Base-by-base conservation (phyloP, 768 basidiomycete species). In the Leucocoprinus sp. region DNA sequence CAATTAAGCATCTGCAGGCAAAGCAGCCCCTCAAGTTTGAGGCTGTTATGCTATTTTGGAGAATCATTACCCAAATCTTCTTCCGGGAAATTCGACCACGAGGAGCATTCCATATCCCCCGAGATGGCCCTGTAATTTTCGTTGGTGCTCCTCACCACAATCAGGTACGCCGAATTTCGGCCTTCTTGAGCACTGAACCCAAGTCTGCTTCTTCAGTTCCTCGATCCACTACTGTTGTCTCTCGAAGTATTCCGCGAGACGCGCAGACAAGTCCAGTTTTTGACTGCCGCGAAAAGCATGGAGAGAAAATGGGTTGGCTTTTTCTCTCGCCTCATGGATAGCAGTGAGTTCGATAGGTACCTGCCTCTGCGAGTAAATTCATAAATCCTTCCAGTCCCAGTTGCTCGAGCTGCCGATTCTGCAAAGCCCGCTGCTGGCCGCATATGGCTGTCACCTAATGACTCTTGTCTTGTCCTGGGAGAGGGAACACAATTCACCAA, bases 41-140 rank as follows among this genome's bases (percentile, higher is more conserved):
- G 58, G 69, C 78, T 21, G 80, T 80, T 31, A 78, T 95, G 62
- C 60, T 86, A 37, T 90, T 95, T 65, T 95, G 88, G 89, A 69
- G 84, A 47, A 69, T 75, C 2, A 75, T 95, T 47, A 90, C 87
- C 52, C 87, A 87, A 65, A 82, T 98, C 54, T 98, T 98, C 74
- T 98, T 98, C 70, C 73, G 95, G 54, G 95, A 98, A 67, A 83
- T 97, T 56, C 76, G 95, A 48, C 89, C 93, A 3, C 73, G 95
- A 62, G 90, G 95, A 41, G 87, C 93, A 26, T 97, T 87, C 75
- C 89, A 96, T 60, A 89, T 98, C 49, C 95, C 95, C 19, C 74
- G 74, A 47, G 76, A 88, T 48, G 95, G 92, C 0, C 88, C 95
- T 2, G 78, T 95, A 43, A 89, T 98, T 52, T 93, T 96, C 62